Base-by-base conservation (phyloP, 495 filamentous ascomycete genomes). In the Podospora didyma region DNA sequence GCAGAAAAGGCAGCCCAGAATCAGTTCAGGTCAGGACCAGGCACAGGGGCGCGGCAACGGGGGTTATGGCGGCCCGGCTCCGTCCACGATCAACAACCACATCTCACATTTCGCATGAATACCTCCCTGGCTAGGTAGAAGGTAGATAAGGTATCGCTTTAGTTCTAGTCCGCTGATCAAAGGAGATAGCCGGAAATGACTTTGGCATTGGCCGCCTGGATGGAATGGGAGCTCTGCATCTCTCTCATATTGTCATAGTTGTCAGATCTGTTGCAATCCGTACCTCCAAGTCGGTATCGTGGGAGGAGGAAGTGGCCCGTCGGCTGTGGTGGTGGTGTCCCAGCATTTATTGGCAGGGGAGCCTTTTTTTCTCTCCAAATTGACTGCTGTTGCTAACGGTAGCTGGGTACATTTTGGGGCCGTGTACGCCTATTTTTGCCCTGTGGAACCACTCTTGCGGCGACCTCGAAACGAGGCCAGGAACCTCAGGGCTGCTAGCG, bases 341-440 rank as follows among this genome's bases (percentile, higher is more conserved):
- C 19, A 2, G 17, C 7, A 20, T 26, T 53, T 39, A 45, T 53
- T 53, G 51, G 51, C 51, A 53, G 39, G 39, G 51, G n/a, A 20
- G n/a, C n/a, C n/a, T n/a, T 52, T 6, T 53, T 21, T 22, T 14
- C 4, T 11, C 3, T 7, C 14, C 3, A 44, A 24, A 11, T 44
- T 5, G 51, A 53, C 35, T 2, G 17, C 16, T 2, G n/a, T 19
- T 35, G 35, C 10, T 53, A 53, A 53, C 35, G 51, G 51, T 5
- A 35, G 19, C 20, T 24, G 2, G 22, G 51, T 53, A 37, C 21
- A 21, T 24, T 21, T 14, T 42, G 16, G 26, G 47, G 47, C 47
- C 24, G 9, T 19, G 24, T 22, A 6, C 22, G 20, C 9, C 21
- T 26, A 49, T 17, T 17, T 34, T 26, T 28, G 22, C 22, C 6